A percentile compares a stretch with the other conserved stretches of the same genome.
These are phyloP conservation scores for Trypanosoma caninum DNA, from an alignment of 208 protist genomes.

Conservation along the genomic window DNA sequence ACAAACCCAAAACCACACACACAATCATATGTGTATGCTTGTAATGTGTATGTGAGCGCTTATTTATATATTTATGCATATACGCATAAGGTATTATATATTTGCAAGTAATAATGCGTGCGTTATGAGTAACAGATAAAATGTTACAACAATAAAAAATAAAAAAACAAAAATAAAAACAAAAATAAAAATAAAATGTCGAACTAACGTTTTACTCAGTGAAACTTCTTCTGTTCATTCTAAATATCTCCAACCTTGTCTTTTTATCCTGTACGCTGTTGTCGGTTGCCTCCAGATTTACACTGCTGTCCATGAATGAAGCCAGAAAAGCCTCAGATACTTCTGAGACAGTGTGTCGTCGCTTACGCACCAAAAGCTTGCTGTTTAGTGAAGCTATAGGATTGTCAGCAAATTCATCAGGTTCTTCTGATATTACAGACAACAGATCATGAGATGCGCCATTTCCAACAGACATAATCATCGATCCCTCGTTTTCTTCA, in stretches of 20 bases:
- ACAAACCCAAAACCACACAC: background rate
- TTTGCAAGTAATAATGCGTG: background rate
- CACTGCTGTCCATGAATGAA: too few relatives aligned
- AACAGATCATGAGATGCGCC: background rate
- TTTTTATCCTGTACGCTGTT: background rate
- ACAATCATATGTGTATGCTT: background rate
- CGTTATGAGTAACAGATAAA: background rate
- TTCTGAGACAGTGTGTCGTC: background rate
- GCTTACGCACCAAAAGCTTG: background rate
- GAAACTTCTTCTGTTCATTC: too few relatives aligned
- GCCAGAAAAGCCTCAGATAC: too few relatives aligned
- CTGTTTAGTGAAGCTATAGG: background rate
- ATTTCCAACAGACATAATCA: too few relatives aligned
- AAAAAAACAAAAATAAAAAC: background rate
- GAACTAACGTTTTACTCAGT: background rate
- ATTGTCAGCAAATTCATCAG: slow-evolving; percentile 23
- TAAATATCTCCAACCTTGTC: background rate
- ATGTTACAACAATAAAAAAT: background rate
- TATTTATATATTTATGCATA: too few relatives aligned
- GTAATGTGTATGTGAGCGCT: too few relatives aligned
- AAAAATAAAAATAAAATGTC: background rate
- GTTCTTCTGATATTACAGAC: background rate
- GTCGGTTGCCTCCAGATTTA: too few relatives aligned
- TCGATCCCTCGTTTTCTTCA: too few relatives aligned
- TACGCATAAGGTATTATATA: too few relatives aligned